These are phyloP conservation scores for Incumbomyces delicatus DNA, from an alignment of 2,329 filamentous ascomycete species.

Conservation along the genomic window DNA sequence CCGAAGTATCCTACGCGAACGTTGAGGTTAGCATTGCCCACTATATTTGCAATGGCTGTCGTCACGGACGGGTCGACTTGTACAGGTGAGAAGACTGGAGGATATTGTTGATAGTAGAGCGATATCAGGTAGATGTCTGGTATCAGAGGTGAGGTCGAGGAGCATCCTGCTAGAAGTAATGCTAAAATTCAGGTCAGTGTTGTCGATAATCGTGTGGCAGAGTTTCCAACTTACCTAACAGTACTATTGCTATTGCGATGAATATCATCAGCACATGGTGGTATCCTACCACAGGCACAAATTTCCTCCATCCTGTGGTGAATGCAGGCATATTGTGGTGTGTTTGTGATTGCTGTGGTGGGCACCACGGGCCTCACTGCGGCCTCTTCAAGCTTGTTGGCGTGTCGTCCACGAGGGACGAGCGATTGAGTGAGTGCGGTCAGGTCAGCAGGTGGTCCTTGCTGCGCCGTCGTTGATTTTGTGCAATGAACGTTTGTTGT, in stretches of 20 bases:
- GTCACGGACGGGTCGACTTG: slow-evolving; percentile 87
- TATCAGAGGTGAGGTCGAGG: slow-evolving; percentile 88
- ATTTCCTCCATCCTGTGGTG: slow-evolving; percentile 30
- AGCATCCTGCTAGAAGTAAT: slow-evolving; percentile 86
- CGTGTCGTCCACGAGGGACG: slow-evolving; percentile 11
- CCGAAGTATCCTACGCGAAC: slow-evolving; percentile 96
- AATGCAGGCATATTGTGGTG: slow-evolving; percentile 22
- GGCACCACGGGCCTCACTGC: neutral
- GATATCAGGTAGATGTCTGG: slow-evolving; percentile 95
- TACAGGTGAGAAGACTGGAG: slow-evolving; percentile 68
- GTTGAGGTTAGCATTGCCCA: slow-evolving; percentile 71
- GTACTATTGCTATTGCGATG: slow-evolving; percentile 84
- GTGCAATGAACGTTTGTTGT: neutral
- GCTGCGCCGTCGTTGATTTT: neutral
- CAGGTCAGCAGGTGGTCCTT: slow-evolving; percentile 6
- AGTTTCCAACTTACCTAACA: slow-evolving; percentile 65
- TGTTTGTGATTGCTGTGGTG: neutral
- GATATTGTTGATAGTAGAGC: slow-evolving; percentile 89
- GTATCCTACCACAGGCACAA: slow-evolving; percentile 56
- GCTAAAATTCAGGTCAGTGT: slow-evolving; percentile 44
- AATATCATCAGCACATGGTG: slow-evolving; percentile 94
- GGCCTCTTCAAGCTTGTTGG: slow-evolving; percentile 2
- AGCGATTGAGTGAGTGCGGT: slow-evolving; percentile 1
- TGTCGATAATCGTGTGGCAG: slow-evolving; percentile 10
- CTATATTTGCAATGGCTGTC: slow-evolving; percentile 79